Evolutionary conservation across 148 eudicot genomes (phyloP).

Genomic region (Rhododendron kiyosumense): DNA sequence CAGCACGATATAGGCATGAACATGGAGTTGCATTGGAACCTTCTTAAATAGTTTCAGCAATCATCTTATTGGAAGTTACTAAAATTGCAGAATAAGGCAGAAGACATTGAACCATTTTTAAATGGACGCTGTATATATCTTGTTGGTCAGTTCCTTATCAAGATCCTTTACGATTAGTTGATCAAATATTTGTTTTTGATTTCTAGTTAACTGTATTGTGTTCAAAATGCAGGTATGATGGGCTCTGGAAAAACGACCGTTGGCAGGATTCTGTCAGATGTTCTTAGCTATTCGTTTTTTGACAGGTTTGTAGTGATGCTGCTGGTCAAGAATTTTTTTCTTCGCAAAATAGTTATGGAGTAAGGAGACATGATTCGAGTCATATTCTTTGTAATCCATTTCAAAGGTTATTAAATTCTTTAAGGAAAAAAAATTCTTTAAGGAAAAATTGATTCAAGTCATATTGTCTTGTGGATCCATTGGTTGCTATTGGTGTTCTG

Average conservation of each 20-base stretch:
- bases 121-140: slow-evolving; percentile 81
- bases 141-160: slow-evolving; percentile 68
- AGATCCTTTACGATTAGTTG: not conserved
- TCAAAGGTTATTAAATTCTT: not conserved
- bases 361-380: not conserved
- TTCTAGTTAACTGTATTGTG: not conserved
- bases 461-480: not conserved
- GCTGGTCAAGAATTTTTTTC: not conserved
- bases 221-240: slow-evolving; percentile 79
- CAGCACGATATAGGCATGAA: not conserved
- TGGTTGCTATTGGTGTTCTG: not conserved
- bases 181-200: not conserved
- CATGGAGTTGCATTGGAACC: not conserved
- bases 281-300: slow-evolving; percentile 70
- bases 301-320: slow-evolving; percentile 54
- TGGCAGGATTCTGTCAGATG: slow-evolving; percentile 76
- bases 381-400: not conserved
- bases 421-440: too few relatives aligned
- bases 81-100: slow-evolving; percentile 65
- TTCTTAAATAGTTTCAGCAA: not conserved
- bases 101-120: slow-evolving; percentile 54
- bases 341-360: not conserved
- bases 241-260: slow-evolving; percentile 97
- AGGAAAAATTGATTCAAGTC: not conserved
- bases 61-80: slow-evolving; percentile 14